phyloP scores from a whole-genome alignment of 768 basidiomycete species.

The Rhizopogon sp. region DNA sequence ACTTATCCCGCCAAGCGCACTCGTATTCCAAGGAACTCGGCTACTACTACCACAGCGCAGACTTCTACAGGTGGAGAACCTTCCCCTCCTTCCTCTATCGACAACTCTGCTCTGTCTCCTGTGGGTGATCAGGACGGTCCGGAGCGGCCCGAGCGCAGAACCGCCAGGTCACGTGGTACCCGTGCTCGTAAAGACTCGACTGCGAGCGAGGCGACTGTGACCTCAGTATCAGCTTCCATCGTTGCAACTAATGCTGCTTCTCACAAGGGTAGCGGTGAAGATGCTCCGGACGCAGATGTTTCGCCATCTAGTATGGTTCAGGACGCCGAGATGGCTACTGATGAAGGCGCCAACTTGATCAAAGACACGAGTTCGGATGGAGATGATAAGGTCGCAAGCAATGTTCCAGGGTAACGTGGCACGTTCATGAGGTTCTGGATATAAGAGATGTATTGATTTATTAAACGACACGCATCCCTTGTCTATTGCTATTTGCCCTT shows the following conservation, averaged over 20 bases:
- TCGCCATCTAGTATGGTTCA: background rate
- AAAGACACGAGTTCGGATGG: background rate
- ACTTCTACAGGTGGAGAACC: slow-evolving; percentile 34
- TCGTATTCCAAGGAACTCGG: slow-evolving; percentile 43
- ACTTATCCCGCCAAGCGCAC: slow-evolving; percentile 71
- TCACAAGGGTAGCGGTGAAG: slow-evolving; percentile 11
- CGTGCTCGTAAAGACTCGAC: slow-evolving; percentile 44
- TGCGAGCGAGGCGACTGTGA: slow-evolving; percentile 42
- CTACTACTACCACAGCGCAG: slow-evolving; percentile 14
- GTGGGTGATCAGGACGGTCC: slow-evolving; percentile 18
- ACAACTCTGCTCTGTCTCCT: slow-evolving; percentile 19
- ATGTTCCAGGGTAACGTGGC: background rate
- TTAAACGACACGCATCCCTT: background rate
- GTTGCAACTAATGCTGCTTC: slow-evolving; percentile 17
- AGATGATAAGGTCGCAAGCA: background rate
- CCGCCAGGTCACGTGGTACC: slow-evolving; percentile 40
- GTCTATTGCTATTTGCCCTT: slow-evolving; percentile 1
- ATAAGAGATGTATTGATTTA: background rate
- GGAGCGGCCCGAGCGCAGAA: slow-evolving; percentile 38
- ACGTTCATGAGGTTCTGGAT: background rate
- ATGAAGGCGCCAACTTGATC: background rate
- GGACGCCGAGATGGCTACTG: background rate
- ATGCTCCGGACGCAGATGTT: slow-evolving; percentile 11
- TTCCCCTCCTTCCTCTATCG: slow-evolving; percentile 32
- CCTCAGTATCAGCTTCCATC: slow-evolving; percentile 29